These are phyloP conservation scores for Monosporozyma aerobia DNA, from an alignment of 805 yeast genomes.

Conservation along the genomic window DNA sequence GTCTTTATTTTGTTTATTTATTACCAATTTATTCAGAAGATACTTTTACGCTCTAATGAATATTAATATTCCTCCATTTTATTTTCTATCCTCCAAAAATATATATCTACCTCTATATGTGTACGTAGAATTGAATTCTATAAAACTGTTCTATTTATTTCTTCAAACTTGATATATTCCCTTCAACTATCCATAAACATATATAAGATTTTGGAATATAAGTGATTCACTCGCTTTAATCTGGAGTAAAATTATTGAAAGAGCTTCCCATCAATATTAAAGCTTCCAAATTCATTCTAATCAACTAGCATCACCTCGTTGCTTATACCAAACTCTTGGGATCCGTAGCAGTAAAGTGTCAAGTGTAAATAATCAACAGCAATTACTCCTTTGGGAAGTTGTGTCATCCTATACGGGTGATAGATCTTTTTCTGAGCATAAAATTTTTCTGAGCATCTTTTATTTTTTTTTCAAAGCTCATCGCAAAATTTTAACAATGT, in stretches of 20 bases:
- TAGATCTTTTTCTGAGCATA: slow-evolving; percentile 1
- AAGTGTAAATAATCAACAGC: not conserved
- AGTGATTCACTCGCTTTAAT: too few species aligned
- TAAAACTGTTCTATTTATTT: not conserved
- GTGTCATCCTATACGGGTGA: not conserved
- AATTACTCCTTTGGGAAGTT: not conserved
- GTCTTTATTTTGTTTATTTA: not conserved
- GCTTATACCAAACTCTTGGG: too few species aligned
- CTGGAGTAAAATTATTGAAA: too few species aligned
- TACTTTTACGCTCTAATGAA: not conserved
- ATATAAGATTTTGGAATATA: not conserved
- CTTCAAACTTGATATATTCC: not conserved
- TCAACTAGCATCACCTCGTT: too few species aligned
- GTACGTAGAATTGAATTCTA: not conserved
- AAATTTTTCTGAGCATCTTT: not conserved
- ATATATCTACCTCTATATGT: not conserved
- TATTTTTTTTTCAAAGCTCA: slow-evolving; percentile 1
- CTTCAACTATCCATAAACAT: not conserved
- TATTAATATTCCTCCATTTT: not conserved
- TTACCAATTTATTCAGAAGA: not conserved
- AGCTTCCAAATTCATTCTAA: too few species aligned
- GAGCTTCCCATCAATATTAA: too few species aligned
- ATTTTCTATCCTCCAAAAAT: not conserved
- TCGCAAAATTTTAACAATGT: slow-evolving; percentile 3
- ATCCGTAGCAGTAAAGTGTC: not conserved